Conservation (phyloP, 2,329 filamentous ascomycete genomes). For the Colletotrichum tanaceti region DNA sequence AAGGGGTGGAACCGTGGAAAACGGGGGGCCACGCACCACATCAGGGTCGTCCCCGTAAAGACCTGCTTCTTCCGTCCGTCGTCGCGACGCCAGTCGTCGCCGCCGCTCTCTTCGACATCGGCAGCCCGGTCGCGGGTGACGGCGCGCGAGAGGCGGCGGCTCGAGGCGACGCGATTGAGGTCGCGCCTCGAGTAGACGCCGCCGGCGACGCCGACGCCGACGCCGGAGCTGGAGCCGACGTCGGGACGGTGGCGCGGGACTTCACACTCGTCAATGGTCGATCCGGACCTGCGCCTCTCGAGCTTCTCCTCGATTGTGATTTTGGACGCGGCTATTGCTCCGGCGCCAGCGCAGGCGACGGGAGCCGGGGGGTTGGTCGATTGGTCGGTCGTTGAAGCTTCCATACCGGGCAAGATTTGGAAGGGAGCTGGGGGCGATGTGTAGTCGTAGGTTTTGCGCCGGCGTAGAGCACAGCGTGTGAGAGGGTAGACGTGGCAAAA, state of each 20-base stretch:
- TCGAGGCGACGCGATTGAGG: slow-evolving; percentile 38
- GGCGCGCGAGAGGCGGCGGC: slow-evolving; percentile 42
- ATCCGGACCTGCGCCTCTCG: slow-evolving; percentile 25
- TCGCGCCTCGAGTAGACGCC: slow-evolving; percentile 43
- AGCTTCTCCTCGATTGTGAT: slow-evolving; percentile 38
- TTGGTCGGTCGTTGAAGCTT: background rate
- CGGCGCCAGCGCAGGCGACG: too few species aligned
- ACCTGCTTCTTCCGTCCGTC: slow-evolving; percentile 51
- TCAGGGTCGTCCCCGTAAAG: slow-evolving; percentile 50
- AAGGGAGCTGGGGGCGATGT: too few species aligned
- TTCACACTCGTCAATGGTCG: slow-evolving; percentile 31
- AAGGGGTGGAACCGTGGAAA: accelerated
- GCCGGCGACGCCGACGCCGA: slow-evolving; percentile 25
- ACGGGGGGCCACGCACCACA: slow-evolving; percentile 47
- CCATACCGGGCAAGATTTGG: slow-evolving; percentile 14
- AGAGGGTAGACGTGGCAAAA: slow-evolving; percentile 18
- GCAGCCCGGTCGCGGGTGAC: slow-evolving; percentile 43
- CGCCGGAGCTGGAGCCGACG: slow-evolving; percentile 38
- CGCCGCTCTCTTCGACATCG: slow-evolving; percentile 46
- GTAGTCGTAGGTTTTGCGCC: background rate
- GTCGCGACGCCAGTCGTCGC: slow-evolving; percentile 49
- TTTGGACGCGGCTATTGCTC: slow-evolving; percentile 8
- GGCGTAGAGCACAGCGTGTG: slow-evolving; percentile 27
- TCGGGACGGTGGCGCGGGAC: slow-evolving; percentile 24
- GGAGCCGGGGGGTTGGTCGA: background rate